A percentile compares a stretch with the other conserved stretches of the same genome.
These are phyloP conservation scores for Fraxinus paxiana DNA, from an alignment of 305 asterid species.

Conservation along the genomic window DNA sequence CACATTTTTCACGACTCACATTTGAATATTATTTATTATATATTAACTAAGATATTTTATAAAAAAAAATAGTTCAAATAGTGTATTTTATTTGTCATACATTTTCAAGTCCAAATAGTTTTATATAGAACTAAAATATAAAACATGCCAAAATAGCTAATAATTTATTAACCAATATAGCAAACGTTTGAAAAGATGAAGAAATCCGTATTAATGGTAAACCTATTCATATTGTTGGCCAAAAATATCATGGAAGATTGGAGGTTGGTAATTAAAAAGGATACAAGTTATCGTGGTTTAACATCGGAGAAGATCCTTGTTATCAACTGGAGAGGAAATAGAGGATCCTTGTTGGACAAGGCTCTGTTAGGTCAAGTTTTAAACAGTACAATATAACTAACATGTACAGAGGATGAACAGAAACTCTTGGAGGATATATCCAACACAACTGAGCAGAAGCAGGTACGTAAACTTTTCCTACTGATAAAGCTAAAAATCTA, in stretches of 20 bases:
- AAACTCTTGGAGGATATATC: background rate
- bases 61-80: background rate
- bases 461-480: background rate
- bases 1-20: background rate
- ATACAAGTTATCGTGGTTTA: background rate
- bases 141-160: background rate
- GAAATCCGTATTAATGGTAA: background rate
- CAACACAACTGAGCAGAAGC: background rate
- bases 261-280: background rate
- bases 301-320: background rate
- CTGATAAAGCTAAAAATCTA: background rate
- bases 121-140: background rate
- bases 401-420: background rate
- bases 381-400: background rate
- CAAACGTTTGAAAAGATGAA: background rate
- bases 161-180: background rate
- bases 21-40: background rate
- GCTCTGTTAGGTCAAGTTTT: background rate
- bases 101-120: background rate
- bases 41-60: background rate
- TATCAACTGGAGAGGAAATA: background rate
- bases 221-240: background rate
- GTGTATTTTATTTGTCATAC: background rate
- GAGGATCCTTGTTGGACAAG: background rate
- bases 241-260: background rate